These are phyloP conservation scores for Paecilomyces variotii DNA, from an alignment of 2,329 filamentous ascomycete genomes.

Conservation along the genomic window DNA sequence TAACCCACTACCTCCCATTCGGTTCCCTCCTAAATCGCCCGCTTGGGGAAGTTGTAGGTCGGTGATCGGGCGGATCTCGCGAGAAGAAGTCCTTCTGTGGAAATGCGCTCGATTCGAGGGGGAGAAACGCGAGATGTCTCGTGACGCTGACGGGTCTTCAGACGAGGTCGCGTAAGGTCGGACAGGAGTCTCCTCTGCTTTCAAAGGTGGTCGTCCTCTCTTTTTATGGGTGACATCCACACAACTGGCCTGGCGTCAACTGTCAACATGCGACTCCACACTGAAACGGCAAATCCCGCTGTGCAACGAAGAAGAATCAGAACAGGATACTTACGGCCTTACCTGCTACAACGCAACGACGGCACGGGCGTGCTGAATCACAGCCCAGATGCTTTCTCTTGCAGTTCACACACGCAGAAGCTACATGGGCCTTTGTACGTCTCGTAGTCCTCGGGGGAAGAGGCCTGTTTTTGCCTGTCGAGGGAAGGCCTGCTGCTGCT, in stretches of 20 bases:
- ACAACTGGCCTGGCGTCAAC: slow-evolving; percentile 28
- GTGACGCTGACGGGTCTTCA: slow-evolving; percentile 16
- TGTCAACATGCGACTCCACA: slow-evolving; percentile 6
- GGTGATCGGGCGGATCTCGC: slow-evolving; percentile 30
- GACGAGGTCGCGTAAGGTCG: slow-evolving; percentile 22
- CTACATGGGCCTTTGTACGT: slow-evolving; percentile 40
- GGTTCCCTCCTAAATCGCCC: slow-evolving; percentile 6
- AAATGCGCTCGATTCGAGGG: slow-evolving; percentile 16
- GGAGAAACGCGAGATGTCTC: slow-evolving; percentile 15
- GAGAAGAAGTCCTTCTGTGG: slow-evolving; percentile 29
- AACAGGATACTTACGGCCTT: slow-evolving; percentile 34
- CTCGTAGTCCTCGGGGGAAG: slow-evolving; percentile 32
- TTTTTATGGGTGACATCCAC: slow-evolving; percentile 42
- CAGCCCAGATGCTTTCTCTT: slow-evolving; percentile 42
- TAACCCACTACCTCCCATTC: slow-evolving; percentile 12
- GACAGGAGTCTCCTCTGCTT: slow-evolving; percentile 33
- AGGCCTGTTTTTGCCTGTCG: slow-evolving; percentile 10
- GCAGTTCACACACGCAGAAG: slow-evolving; percentile 42
- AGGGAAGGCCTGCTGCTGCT: slow-evolving; percentile 13
- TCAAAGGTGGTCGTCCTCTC: slow-evolving; percentile 35
- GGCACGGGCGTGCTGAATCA: slow-evolving; percentile 38
- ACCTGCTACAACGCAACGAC: slow-evolving; percentile 37
- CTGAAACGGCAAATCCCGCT: neutral
- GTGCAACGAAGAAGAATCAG: neutral
- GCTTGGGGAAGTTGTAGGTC: slow-evolving; percentile 23